Conservation (phyloP, 306 rosid genomes). For the Prosopis cineraria region DNA sequence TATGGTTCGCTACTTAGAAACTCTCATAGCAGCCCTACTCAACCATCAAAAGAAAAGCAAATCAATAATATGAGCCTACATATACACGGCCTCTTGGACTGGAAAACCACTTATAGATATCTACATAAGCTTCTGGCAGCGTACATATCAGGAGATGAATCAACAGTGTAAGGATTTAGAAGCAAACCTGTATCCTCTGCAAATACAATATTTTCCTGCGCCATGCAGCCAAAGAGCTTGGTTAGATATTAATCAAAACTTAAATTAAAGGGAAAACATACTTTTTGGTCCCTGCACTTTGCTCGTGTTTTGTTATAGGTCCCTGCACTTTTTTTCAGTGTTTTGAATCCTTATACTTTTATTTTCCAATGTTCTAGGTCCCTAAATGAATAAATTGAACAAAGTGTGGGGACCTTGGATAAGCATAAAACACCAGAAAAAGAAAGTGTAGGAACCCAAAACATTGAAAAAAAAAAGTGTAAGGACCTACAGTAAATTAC, state of each 20-base stretch:
- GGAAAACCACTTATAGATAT: background rate
- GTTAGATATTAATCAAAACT: conserved; percentile 34
- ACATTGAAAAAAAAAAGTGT: no score
- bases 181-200: conserved; percentile 80
- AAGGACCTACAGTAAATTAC: no score
- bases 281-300: no score
- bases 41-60: background rate
- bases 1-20: background rate
- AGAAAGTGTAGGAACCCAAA: no score
- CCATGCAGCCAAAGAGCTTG: conserved; percentile 36
- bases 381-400: no score
- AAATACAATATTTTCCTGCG: conserved; percentile 66
- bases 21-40: background rate
- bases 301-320: no score
- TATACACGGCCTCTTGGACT: background rate
- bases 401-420: no score
- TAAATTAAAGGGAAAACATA: no score
- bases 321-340: no score
- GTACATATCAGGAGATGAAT: conserved; percentile 24
- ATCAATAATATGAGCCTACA: background rate
- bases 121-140: conserved; percentile 19
- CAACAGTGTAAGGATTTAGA: conserved; percentile 25
- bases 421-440: no score
- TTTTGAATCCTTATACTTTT: no score
- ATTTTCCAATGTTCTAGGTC: no score